Evolutionary conservation across 2,329 filamentous ascomycete species (phyloP).

Genomic region (Orbilia ellipsospora): DNA sequence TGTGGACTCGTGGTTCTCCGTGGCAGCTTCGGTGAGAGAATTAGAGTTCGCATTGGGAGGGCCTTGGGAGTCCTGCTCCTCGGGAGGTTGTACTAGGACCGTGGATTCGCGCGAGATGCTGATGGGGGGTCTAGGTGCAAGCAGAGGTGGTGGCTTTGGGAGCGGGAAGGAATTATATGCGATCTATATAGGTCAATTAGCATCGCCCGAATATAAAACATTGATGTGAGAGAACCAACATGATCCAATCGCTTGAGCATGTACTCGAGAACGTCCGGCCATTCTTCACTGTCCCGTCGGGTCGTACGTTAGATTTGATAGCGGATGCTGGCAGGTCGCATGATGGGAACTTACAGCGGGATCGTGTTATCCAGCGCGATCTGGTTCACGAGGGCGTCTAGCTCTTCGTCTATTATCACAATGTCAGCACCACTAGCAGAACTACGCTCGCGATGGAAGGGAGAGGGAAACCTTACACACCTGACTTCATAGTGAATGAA

Average conservation of each 20-base stretch:
- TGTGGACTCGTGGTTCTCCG: slow-evolving; percentile 32
- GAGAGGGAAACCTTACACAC: slow-evolving; percentile 35
- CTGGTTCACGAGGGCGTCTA: slow-evolving; percentile 48
- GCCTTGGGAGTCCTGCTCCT: slow-evolving; percentile 41
- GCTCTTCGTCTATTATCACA: slow-evolving; percentile 37
- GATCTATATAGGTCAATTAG: slow-evolving; percentile 34
- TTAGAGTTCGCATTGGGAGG: slow-evolving; percentile 1
- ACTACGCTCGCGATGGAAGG: background rate
- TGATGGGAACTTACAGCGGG: slow-evolving; percentile 25
- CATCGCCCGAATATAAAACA: background rate
- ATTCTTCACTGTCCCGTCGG: slow-evolving; percentile 31
- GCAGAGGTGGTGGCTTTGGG: slow-evolving; percentile 41
- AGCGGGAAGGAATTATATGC: slow-evolving; percentile 54
- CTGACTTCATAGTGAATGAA: slow-evolving; percentile 44
- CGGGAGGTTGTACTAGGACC: slow-evolving; percentile 33
- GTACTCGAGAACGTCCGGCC: slow-evolving; percentile 48
- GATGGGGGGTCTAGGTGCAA: slow-evolving; percentile 37
- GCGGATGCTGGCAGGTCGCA: background rate
- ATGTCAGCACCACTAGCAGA: background rate
- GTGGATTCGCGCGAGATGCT: slow-evolving; percentile 53
- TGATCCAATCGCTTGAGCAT: slow-evolving; percentile 52
- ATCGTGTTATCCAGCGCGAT: slow-evolving; percentile 43
- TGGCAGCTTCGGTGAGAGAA: background rate
- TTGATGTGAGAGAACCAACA: slow-evolving; percentile 5
- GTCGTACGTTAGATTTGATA: slow-evolving; percentile 12